These are phyloP conservation scores for Oldenlandia corymbosa DNA, from an alignment of 257 asterid genomes.

Conservation along the genomic window DNA sequence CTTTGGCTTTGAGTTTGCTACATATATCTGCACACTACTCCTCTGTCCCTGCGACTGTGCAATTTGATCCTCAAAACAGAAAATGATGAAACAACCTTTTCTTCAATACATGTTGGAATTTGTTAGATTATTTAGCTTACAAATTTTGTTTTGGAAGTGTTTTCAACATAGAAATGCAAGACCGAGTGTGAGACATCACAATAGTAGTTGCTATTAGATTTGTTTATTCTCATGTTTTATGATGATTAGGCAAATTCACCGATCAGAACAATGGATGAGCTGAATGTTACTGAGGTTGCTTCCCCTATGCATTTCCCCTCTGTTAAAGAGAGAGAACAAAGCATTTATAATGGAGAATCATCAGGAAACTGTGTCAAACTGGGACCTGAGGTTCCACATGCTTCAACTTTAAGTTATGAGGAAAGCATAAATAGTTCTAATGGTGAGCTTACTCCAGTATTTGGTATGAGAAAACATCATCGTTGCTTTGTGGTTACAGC, in stretches of 20 bases:
- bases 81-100: background rate
- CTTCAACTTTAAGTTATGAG: conserved; percentile 27
- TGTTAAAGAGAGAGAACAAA: conserved; percentile 41
- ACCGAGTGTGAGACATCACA: background rate
- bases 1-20: background rate
- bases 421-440: conserved; percentile 22
- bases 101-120: background rate
- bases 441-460: conserved; percentile 36
- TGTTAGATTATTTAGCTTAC: background rate
- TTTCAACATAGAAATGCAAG: background rate
- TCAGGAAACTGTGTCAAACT: conserved; percentile 27
- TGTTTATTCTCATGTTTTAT: conserved; percentile 6
- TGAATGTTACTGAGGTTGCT: conserved; percentile 63
- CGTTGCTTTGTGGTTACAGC: conserved; percentile 83
- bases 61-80: background rate
- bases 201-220: background rate
- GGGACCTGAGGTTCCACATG: conserved; percentile 24
- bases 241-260: conserved; percentile 87
- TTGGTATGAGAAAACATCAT: conserved; percentile 66
- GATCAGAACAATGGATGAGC: conserved; percentile 68
- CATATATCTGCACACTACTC: background rate
- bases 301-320: conserved; percentile 68
- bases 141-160: background rate
- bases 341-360: conserved; percentile 26
- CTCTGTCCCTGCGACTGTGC: background rate